Conservation (phyloP, 108 stramenopile species). For the Nitzschia palea region DNA sequence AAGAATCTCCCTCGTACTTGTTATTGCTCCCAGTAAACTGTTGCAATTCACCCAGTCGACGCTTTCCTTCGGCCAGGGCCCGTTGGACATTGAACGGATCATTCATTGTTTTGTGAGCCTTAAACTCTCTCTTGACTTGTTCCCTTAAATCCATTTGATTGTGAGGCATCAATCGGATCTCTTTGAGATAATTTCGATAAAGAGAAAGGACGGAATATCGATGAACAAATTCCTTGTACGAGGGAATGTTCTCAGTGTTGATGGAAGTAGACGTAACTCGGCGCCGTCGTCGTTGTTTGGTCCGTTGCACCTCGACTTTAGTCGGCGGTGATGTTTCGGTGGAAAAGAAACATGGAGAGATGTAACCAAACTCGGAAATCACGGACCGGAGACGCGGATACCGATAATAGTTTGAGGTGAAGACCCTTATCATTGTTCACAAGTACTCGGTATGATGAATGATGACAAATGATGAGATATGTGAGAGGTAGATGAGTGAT, state of each 20-base stretch:
- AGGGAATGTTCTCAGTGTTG: slow-evolving; percentile 40
- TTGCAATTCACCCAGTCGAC: slow-evolving; percentile 50
- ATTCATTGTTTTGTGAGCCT: slow-evolving; percentile 42
- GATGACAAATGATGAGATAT: too few species aligned
- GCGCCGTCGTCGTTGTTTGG: slow-evolving; percentile 13
- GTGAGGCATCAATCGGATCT: slow-evolving; percentile 41
- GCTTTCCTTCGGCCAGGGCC: slow-evolving; percentile 61
- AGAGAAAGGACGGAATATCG: slow-evolving; percentile 54
- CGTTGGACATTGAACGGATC: slow-evolving; percentile 56
- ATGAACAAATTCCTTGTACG: slow-evolving; percentile 76
- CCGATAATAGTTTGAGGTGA: too few species aligned
- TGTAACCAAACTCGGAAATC: too few species aligned
- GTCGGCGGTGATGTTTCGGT: neutral
- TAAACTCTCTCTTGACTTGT: slow-evolving; percentile 47
- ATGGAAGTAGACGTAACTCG: neutral
- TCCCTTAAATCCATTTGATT: slow-evolving; percentile 26
- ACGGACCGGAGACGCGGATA: too few species aligned
- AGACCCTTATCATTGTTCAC: too few species aligned
- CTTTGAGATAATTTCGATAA: slow-evolving; percentile 64
- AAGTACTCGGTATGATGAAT: too few species aligned
- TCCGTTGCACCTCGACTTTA: slow-evolving; percentile 8
- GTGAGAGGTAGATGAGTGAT: too few species aligned
- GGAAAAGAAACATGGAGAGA: neutral
- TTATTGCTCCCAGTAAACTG: slow-evolving; percentile 51
- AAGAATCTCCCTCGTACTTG: slow-evolving; percentile 54